Percentiles rank a stretch among this genome's conserved stretches.
phyloP scores from a whole-genome alignment of 768 basidiomycete species.

The Boletus tylopilopsis region DNA sequence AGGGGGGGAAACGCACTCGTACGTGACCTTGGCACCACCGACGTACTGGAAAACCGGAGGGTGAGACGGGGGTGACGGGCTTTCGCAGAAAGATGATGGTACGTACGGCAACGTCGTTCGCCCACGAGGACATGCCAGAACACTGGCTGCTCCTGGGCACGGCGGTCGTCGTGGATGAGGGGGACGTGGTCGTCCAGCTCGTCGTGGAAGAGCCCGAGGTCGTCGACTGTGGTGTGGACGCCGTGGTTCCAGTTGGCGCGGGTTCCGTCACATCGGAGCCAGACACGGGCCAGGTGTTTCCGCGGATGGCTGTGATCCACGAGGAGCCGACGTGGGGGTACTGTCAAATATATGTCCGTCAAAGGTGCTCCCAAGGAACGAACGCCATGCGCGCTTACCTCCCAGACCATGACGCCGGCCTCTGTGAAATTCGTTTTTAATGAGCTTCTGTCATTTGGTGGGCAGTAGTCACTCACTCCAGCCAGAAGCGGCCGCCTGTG shows the following conservation, averaged over 20 bases:
- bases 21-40: background rate
- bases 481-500: no score
- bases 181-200: background rate
- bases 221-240: no score
- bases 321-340: conserved; percentile 29
- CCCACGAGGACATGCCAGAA: background rate
- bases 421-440: background rate
- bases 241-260: no score
- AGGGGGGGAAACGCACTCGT: background rate
- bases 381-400: background rate
- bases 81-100: background rate
- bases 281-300: conserved; percentile 29
- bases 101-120: background rate
- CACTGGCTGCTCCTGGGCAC: background rate
- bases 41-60: background rate
- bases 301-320: conserved; percentile 38
- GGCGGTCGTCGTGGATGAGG: background rate
- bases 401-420: no score
- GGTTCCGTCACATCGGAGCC: no score
- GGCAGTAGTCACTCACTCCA: no score
- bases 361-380: no score
- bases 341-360: background rate
- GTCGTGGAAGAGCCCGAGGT: no score
- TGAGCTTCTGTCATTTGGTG: background rate
- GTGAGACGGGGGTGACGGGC: background rate